Percentiles rank a stretch among this genome's conserved stretches.
phyloP scores from a whole-genome alignment of 345 rosid genomes.

The Garcia nutans region DNA sequence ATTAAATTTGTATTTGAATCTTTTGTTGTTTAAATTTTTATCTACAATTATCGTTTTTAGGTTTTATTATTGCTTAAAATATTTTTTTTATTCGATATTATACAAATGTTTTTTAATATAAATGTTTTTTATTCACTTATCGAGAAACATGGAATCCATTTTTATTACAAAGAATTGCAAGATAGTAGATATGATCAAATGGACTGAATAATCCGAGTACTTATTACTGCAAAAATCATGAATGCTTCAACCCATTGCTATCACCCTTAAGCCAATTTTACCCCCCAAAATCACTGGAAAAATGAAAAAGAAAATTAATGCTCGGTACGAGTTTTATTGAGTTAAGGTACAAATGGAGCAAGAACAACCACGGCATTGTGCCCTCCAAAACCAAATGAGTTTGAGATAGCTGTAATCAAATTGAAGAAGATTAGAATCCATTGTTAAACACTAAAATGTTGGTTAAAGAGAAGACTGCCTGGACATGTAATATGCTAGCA shows the following conservation, averaged over 20 bases:
- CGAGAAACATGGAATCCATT: background rate
- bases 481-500: background rate
- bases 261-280: background rate
- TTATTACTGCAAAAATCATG: slow-evolving; percentile 2
- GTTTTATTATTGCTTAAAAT: no score
- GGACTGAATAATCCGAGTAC: background rate
- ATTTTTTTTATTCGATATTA: no score
- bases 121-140: background rate
- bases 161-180: background rate
- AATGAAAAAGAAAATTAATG: slow-evolving; percentile 1
- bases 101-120: no score
- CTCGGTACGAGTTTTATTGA: background rate
- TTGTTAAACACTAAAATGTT: background rate
- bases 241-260: background rate
- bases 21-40: no score
- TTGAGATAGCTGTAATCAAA: slow-evolving; percentile 57
- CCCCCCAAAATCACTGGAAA: background rate
- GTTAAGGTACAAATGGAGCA: slow-evolving; percentile 49
- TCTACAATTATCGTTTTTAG: no score
- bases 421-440: background rate
- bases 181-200: background rate
- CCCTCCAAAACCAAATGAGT: slow-evolving; percentile 68
- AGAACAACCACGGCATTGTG: slow-evolving; percentile 69
- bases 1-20: no score
- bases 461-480: background rate